Percentiles rank a stretch among this genome's conserved stretches.
These are phyloP conservation scores for Aureobasidium sp. DNA, from an alignment of 2,329 filamentous ascomycete genomes.

Conservation along the genomic window DNA sequence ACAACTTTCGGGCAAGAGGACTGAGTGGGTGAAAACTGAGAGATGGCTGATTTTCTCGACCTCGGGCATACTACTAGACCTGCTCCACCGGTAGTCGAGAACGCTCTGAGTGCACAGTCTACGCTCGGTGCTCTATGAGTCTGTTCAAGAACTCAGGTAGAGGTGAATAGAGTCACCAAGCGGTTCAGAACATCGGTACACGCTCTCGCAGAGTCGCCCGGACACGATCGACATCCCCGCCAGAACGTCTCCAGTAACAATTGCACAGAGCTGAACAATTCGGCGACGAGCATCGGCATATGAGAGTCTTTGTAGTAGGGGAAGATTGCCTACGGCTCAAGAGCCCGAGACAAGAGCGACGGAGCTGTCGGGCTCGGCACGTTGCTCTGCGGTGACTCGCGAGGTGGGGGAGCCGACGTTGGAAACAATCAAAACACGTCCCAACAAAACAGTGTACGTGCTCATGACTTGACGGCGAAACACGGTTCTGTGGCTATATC, in stretches of 20 bases:
- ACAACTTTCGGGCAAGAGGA: neutral
- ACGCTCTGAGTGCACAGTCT: neutral
- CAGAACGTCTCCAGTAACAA: neutral
- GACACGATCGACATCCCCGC: neutral
- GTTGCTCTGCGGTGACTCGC: neutral
- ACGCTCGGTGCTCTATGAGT: neutral
- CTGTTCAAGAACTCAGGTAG: neutral
- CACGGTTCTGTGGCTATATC: neutral
- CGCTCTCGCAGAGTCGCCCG: neutral
- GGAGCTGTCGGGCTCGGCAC: neutral
- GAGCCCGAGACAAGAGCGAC: constrained; percentile 3
- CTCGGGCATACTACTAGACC: neutral
- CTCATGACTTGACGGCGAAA: neutral
- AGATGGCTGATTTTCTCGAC: neutral
- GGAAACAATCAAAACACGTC: neutral
- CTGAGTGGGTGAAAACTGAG: neutral
- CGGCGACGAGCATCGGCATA: neutral
- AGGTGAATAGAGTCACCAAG: neutral
- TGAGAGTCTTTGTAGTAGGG: neutral
- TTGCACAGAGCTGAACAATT: neutral
- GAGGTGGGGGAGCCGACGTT: constrained; percentile 6
- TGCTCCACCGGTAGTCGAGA: neutral
- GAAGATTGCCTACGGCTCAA: neutral
- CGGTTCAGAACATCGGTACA: neutral
- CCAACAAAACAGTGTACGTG: neutral